Evolutionary conservation across 106 monocot genomes (phyloP).

Genomic region (Phalaenopsis aphrodite): DNA sequence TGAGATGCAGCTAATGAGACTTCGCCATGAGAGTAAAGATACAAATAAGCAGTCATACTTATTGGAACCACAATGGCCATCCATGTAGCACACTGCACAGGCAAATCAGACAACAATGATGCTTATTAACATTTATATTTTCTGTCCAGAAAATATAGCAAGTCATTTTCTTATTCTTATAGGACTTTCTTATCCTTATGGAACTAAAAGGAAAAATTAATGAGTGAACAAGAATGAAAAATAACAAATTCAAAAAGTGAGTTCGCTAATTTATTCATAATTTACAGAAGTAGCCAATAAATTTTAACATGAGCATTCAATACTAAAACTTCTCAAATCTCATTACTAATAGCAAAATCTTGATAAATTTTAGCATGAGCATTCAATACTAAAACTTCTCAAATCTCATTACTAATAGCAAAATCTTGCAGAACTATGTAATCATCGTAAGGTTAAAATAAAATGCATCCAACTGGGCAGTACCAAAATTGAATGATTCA

Average conservation of each 20-base stretch:
- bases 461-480: neutral
- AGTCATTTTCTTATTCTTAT: neutral
- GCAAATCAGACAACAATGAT: neutral
- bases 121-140: neutral
- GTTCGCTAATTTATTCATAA: neutral
- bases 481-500: no score
- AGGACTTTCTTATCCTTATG: neutral
- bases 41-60: conserved; percentile 92
- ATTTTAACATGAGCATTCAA: neutral
- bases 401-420: neutral
- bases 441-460: neutral
- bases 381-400: neutral
- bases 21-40: conserved; percentile 94
- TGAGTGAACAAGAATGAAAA: neutral
- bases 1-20: conserved; percentile 84
- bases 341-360: no score
- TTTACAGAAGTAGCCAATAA: neutral
- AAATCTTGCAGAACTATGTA: neutral
- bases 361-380: neutral
- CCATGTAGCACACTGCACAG: conserved; percentile 79
- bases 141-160: conserved; percentile 1
- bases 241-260: conserved; percentile 1
- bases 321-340: neutral
- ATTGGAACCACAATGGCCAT: conserved; percentile 79
- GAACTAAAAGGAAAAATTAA: neutral